These are phyloP conservation scores for Pseudogymnoascus sp. DNA, from an alignment of 2,329 filamentous ascomycete species.

Conservation along the genomic window DNA sequence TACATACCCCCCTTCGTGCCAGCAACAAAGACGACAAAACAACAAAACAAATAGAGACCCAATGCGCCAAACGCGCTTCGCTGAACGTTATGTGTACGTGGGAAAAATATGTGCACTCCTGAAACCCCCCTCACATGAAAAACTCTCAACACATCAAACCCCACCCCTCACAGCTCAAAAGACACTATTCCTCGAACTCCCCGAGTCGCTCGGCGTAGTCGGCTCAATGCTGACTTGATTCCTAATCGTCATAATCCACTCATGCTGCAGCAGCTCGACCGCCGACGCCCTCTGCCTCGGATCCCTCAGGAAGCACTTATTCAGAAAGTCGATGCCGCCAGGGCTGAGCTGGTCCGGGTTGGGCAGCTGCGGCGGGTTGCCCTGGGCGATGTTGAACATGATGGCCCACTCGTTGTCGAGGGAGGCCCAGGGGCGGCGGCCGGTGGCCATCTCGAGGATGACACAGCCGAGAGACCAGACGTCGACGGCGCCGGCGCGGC, in stretches of 20 bases:
- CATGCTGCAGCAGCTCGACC: constrained; percentile 84
- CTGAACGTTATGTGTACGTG: constrained; percentile 6
- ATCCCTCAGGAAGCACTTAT: constrained; percentile 78
- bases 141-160: not conserved
- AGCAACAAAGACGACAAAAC: not conserved
- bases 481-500: constrained; percentile 80
- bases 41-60: not conserved
- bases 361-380: constrained; percentile 83
- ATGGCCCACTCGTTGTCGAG: constrained; percentile 99
- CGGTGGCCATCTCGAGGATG: constrained; percentile 94
- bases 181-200: not conserved
- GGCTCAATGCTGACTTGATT: constrained; percentile 56
- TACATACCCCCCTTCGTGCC: not conserved
- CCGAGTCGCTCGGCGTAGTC: constrained; percentile 50
- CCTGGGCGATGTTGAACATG: constrained; percentile 99
- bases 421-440: constrained; percentile 85
- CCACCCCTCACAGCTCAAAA: not conserved
- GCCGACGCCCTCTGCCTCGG: constrained; percentile 72
- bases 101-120: not conserved
- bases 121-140: not conserved
- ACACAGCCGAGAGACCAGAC: constrained; percentile 97
- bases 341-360: constrained; percentile 74
- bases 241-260: constrained; percentile 71
- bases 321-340: constrained; percentile 79
- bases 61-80: constrained; percentile 6